Conservation (phyloP, 2,329 filamentous ascomycete species). For the Fusarium domesticum region DNA sequence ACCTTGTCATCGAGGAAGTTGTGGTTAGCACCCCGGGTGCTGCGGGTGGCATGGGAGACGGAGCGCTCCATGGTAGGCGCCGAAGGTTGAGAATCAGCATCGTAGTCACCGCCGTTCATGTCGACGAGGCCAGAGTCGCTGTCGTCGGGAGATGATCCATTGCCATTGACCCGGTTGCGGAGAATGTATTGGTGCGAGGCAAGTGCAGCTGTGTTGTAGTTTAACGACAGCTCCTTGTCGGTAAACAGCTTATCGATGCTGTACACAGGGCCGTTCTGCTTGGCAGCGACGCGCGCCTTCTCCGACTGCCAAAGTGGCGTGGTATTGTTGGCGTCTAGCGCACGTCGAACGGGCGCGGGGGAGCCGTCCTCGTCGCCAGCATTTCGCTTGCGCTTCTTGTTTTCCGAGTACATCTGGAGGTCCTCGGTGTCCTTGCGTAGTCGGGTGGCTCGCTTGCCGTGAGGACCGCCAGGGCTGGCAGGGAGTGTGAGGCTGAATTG, state of each 20-base stretch:
- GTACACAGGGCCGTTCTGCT: constrained; percentile 58
- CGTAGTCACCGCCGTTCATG: constrained; percentile 48
- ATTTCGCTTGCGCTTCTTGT: constrained; percentile 62
- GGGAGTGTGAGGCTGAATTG: constrained; percentile 66
- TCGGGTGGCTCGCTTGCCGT: constrained; percentile 61
- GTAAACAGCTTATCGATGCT: constrained; percentile 70
- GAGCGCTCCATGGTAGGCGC: constrained; percentile 61
- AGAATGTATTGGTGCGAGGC: constrained; percentile 61
- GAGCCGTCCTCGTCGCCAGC: constrained; percentile 61
- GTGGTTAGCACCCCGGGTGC: constrained; percentile 53
- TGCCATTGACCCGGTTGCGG: constrained; percentile 53
- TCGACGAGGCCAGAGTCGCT: constrained; percentile 53
- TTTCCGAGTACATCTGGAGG: constrained; percentile 51
- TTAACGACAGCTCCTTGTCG: constrained; percentile 65
- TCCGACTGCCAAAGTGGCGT: constrained; percentile 63
- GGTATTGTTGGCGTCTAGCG: constrained; percentile 53
- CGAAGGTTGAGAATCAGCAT: constrained; percentile 45
- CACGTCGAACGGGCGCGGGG: constrained; percentile 55
- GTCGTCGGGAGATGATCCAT: constrained; percentile 49
- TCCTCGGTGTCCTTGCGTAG: constrained; percentile 61
- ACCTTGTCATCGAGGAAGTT: constrained; percentile 58
- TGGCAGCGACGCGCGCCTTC: constrained; percentile 50
- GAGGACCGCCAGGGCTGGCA: constrained; percentile 59
- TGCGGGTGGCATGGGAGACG: constrained; percentile 61
- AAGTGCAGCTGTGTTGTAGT: constrained; percentile 60